These are phyloP conservation scores for Sideroxylon spinosum DNA, from an alignment of 179 eudicot species.

Conservation along the genomic window DNA sequence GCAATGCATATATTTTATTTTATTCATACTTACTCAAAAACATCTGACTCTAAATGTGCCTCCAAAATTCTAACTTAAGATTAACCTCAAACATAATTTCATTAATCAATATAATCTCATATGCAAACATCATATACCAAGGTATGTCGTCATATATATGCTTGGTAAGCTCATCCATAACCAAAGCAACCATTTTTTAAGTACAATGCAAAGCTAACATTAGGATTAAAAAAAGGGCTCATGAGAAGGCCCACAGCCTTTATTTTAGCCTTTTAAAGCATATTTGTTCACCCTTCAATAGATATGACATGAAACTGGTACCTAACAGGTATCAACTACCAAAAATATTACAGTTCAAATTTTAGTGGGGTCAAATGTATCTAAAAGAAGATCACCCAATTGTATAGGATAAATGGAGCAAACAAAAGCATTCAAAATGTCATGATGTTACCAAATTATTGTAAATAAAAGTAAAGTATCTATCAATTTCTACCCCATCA, in stretches of 20 bases:
- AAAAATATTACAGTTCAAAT: background rate
- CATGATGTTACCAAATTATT: background rate
- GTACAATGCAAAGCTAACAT: no score
- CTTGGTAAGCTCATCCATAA: no score
- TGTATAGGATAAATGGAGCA: background rate
- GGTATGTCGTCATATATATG: no score
- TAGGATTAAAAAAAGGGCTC: background rate
- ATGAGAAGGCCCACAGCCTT: background rate
- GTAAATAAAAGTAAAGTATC: background rate
- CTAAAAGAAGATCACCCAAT: background rate
- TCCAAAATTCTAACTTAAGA: no score
- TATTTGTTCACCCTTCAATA: conserved; percentile 3
- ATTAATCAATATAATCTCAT: no score
- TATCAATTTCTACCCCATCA: background rate
- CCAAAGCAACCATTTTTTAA: no score
- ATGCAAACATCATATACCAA: no score
- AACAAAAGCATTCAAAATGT: background rate
- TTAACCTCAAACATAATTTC: no score
- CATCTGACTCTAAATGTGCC: no score
- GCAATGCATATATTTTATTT: no score
- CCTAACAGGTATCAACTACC: background rate
- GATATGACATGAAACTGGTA: background rate
- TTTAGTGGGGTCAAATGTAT: background rate
- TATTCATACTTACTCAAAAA: no score
- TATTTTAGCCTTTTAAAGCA: background rate